phyloP scores from a whole-genome alignment of 352 stramenopile genomes.

The Phytophthora multivora region DNA sequence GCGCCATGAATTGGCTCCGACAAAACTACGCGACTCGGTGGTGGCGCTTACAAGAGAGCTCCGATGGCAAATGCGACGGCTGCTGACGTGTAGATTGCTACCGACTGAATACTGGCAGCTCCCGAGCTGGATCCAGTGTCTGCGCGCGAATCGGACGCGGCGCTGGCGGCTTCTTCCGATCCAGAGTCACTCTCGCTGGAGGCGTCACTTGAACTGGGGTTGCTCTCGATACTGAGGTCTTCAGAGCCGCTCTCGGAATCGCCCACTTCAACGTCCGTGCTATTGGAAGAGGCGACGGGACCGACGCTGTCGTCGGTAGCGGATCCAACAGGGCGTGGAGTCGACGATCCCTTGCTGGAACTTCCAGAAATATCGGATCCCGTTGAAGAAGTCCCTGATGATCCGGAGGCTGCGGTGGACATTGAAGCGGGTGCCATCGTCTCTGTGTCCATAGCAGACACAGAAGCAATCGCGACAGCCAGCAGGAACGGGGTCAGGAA shows the following conservation, averaged over 20 bases:
- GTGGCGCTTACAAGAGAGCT: slow-evolving; percentile 23
- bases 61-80: slow-evolving; percentile 13
- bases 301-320: neutral
- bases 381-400: slow-evolving; percentile 9
- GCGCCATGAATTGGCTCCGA: too few species aligned
- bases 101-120: slow-evolving; percentile 1
- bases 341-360: neutral
- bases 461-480: slow-evolving; percentile 23
- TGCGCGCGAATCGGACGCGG: neutral
- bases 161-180: slow-evolving; percentile 1
- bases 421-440: slow-evolving; percentile 1
- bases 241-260: slow-evolving; percentile 20
- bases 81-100: slow-evolving; percentile 23
- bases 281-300: slow-evolving; percentile 5
- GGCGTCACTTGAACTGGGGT: neutral
- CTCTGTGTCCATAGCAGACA: slow-evolving; percentile 5
- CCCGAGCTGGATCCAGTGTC: slow-evolving; percentile 23
- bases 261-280: neutral
- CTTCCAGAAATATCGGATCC: slow-evolving; percentile 3
- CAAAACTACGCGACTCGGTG: neutral
- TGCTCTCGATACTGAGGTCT: slow-evolving; percentile 13
- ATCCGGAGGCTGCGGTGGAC: slow-evolving; percentile 1
- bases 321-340: neutral
- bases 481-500: slow-evolving; percentile 36
- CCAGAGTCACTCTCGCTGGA: slow-evolving; percentile 12